Base-by-base conservation (phyloP, 257 asterid genomes). In the Solanum peruvianum region DNA sequence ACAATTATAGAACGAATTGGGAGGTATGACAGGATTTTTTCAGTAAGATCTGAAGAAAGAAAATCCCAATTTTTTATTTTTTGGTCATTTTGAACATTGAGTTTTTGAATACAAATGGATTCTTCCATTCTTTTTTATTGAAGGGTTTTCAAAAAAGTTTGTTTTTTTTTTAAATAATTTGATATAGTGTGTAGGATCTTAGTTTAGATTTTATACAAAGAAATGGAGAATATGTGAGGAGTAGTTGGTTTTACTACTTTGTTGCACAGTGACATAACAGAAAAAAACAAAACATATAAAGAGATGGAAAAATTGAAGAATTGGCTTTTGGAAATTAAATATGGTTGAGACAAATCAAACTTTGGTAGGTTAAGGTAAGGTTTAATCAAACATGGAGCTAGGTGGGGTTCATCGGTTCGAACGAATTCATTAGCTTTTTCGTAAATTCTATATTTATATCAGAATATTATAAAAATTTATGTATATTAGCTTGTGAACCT, bases 21-120 rank as follows among this genome's bases (percentile, higher is more conserved):
- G 42, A 91, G 92, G 37, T 45, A 72, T 41, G 90, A 89, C 23
- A 91, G 89, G 87, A 91, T 89, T 39, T 84, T 27, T 33, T 85
- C 91, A 27, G 82, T 86, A 9, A 91, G 80, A 75, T 91, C 92
- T 47, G 91, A 83, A 78, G 86, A 88, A 9, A 91, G 71, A 41
- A 31, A 66, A 72, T 88, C 86, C 89, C 75, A 87, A 25, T 20
- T 66, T 73, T 39, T 85, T 14, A 67, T 5, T 16, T 6, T 23
- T 16, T 47, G 25, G 47, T 41, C 78, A 72, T 80, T 80, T 76
- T 76, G 83, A 39, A 58, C 42, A 76, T 23, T 76, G 35, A 18
- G 60, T 3, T 47, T 80, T 18, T 80, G 29, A 9, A 29, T 80
- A 29, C 42, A 47, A 76, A 42, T 80, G 23, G 21, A 11, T 80